These are phyloP conservation scores for Monilinia vaccinii-corymbosi DNA, from an alignment of 2,329 filamentous ascomycete species.

Conservation along the genomic window DNA sequence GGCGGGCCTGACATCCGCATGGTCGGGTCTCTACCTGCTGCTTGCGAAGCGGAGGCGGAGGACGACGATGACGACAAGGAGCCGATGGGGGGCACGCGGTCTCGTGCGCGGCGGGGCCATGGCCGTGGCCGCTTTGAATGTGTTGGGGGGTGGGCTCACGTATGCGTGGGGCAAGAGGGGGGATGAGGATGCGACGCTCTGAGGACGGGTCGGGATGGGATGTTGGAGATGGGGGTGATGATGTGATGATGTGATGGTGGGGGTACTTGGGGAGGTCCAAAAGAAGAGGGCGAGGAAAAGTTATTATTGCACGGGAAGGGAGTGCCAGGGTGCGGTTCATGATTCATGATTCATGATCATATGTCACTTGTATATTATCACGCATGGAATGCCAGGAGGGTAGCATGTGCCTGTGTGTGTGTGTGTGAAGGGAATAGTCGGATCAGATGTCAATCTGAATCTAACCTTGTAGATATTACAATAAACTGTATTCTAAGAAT, in stretches of 20 bases:
- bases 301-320: neutral
- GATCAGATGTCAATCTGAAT: neutral
- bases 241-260: neutral
- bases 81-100: constrained; percentile 36
- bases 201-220: neutral
- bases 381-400: neutral
- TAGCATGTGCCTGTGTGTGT: too few relatives aligned
- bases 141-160: constrained; percentile 41
- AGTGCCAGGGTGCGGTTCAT: neutral
- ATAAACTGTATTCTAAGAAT: constrained; percentile 2
- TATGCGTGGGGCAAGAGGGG: constrained; percentile 40
- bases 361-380: neutral
- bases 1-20: constrained; percentile 54
- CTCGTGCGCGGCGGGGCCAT: constrained; percentile 42
- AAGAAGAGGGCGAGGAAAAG: neutral
- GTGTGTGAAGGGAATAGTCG: neutral
- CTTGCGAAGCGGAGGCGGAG: constrained; percentile 46
- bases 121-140: constrained; percentile 40
- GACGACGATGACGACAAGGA: constrained; percentile 16
- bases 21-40: constrained; percentile 56
- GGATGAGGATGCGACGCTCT: constrained; percentile 11
- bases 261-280: neutral
- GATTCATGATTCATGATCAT: neutral
- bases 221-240: too few relatives aligned
- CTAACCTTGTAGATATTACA: neutral